Evolutionary conservation across 257 asterid genomes (phyloP), one percentile per base, ranked within the genome.

Genomic region (Lantana camara): DNA sequence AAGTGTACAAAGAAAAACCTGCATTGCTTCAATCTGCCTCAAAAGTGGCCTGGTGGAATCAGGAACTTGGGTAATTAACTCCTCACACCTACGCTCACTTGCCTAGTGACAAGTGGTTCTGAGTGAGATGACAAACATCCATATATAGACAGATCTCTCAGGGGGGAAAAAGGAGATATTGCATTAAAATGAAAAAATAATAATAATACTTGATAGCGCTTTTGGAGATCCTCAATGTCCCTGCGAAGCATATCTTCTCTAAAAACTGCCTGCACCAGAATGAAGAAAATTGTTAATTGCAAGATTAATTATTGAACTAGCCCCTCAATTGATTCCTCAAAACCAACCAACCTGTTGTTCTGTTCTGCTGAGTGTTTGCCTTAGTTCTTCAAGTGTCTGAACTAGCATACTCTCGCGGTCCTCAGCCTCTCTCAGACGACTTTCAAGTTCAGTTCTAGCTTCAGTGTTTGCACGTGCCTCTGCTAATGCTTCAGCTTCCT

Each of bases 1-100:
- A 50, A 67, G 57, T 52, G 37, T 40, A 70, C 63, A 41, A 14
- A n/a, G 34, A 30, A 50, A 60, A 57, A 88, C 95, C 96, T 88
- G 95, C 77, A 88, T 85, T 23, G 96, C 95, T 83, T 88, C 96
- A 56, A 88, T 85, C 79, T 85, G 95, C 75, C 95, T 81, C 57
- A 88, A 83, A 69, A 88, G 96, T 50, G 96, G 96, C 71, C 96
- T 83, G 40, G 96, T 88, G 47, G 96, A 88, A 62, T 88, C 96
- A 46, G 96, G 96, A 73, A 88, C 91, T 74, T 88, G 94, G 1
- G 87, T 81, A 45, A 88, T 79, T 78, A 94, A 80, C 90, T 94
- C 99, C 84, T 94, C 99, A 10, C 96, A 94, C 63, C 99, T 80
- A 50, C 96, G 95, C 68, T 94, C 99, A 74, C 98, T 94, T 54